These are phyloP conservation scores for Penicillium concentricum DNA, from an alignment of 2,329 filamentous ascomycete genomes.

Conservation along the genomic window DNA sequence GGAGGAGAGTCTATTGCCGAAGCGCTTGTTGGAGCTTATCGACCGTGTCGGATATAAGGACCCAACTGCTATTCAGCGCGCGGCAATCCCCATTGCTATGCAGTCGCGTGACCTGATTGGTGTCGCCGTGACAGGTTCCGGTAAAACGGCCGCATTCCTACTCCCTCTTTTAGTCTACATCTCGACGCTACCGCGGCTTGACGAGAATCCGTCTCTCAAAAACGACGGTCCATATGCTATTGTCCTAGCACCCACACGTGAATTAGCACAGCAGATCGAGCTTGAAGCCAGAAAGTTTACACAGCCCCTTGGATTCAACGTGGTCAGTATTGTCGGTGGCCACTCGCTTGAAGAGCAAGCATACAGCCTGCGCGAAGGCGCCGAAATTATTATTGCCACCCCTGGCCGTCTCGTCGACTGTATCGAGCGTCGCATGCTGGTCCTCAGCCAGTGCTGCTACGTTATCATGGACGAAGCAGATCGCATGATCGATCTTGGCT, in stretches of 20 bases:
- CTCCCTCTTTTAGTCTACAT: conserved; percentile 94
- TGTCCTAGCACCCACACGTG: conserved; percentile 92
- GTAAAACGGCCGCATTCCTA: conserved; percentile 95
- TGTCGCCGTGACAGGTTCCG: conserved; percentile 95
- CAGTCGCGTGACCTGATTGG: conserved; percentile 95
- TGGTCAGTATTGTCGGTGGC: conserved; percentile 96
- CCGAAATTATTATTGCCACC: conserved; percentile 97
- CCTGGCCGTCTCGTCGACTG: conserved; percentile 96
- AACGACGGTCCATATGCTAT: conserved; percentile 97
- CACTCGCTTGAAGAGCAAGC: conserved; percentile 93
- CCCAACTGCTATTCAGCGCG: conserved; percentile 86
- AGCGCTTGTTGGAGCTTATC: conserved; percentile 75
- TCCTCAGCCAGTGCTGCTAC: conserved; percentile 95
- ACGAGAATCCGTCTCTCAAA: conserved; percentile 77
- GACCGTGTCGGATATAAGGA: conserved; percentile 85
- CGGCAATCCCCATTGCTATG: conserved; percentile 90
- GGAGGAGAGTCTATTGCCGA: conserved; percentile 79
- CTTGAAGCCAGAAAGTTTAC: conserved; percentile 92
- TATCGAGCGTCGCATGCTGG: conserved; percentile 86
- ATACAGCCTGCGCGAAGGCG: conserved; percentile 83
- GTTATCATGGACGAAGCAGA: conserved; percentile 99
- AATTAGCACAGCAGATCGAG: conserved; percentile 97
- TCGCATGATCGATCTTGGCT: conserved; percentile 97
- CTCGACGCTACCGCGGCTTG: conserved; percentile 78
- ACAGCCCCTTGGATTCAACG: conserved; percentile 83